Evolutionary conservation across 441 rosid species (phyloP).

Genomic region (Mallotus japonicus): DNA sequence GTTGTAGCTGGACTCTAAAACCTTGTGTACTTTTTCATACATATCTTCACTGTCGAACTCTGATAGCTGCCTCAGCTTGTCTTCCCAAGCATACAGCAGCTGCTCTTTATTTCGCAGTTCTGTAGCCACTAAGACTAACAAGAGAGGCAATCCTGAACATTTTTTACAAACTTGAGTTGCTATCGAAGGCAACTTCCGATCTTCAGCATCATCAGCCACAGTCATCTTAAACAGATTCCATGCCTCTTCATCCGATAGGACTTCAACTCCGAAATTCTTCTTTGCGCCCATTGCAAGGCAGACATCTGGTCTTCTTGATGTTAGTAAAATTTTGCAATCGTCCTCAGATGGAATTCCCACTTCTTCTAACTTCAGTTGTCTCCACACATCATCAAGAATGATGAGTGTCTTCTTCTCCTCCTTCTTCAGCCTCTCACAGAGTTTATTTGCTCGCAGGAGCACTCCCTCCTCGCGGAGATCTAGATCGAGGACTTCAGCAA

Average conservation of each 20-base stretch:
- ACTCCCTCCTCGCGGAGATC: neutral
- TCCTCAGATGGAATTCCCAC: slow-evolving; percentile 1
- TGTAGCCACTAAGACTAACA: neutral
- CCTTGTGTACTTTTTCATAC: neutral
- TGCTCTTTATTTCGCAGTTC: neutral
- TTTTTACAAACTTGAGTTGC: neutral
- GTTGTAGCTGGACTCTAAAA: neutral
- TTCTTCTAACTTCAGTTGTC: neutral
- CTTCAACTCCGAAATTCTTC: neutral
- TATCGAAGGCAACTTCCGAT: neutral
- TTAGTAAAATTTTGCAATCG: too few relatives aligned
- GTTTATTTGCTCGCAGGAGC: neutral
- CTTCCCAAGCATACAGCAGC: neutral
- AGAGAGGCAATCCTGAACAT: neutral
- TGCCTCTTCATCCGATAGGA: neutral
- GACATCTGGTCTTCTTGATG: too few relatives aligned
- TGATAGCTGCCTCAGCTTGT: neutral
- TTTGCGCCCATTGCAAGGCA: too few relatives aligned
- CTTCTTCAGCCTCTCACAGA: neutral
- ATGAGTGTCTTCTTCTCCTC: neutral
- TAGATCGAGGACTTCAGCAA: neutral
- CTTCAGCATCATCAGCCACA: neutral
- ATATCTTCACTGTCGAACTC: neutral
- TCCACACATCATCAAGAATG: slow-evolving; percentile 7
- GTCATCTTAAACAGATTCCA: neutral